Percentiles rank a stretch among this genome's conserved stretches.
These are phyloP conservation scores for Trichocomaceae sp. DNA, from an alignment of 2,329 filamentous ascomycete species.

Conservation along the genomic window DNA sequence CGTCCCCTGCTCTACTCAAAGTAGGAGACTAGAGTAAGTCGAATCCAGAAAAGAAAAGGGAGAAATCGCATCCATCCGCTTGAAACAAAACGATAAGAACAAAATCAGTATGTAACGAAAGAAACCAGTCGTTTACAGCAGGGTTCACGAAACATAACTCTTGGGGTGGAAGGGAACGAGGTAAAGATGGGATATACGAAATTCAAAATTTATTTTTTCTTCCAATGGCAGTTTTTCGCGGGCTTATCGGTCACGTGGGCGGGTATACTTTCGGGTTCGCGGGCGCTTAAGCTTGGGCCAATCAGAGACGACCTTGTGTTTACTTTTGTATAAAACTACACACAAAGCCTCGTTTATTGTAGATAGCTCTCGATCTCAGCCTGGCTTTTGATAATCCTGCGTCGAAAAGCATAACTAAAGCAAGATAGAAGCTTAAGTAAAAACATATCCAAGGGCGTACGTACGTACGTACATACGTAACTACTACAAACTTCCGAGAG, in stretches of 20 bases:
- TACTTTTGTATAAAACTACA: neutral
- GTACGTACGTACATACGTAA: too few relatives aligned
- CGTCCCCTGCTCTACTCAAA: conserved; percentile 2
- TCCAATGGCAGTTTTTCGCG: conserved; percentile 16
- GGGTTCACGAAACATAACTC: conserved; percentile 4
- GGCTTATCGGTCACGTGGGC: conserved; percentile 20
- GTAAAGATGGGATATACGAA: conserved; percentile 15
- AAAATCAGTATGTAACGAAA: conserved; percentile 6
- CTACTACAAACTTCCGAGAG: too few relatives aligned
- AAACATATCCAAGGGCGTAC: too few relatives aligned
- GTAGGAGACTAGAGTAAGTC: conserved; percentile 2
- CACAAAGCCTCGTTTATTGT: too few relatives aligned
- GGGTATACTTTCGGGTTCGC: conserved; percentile 10
- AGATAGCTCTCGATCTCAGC: too few relatives aligned
- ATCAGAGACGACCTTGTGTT: neutral
- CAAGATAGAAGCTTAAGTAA: neutral
- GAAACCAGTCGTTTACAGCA: conserved; percentile 1
- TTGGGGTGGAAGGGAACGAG: conserved; percentile 14
- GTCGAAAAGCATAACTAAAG: too few relatives aligned
- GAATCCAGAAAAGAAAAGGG: neutral
- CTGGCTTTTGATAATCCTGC: neutral
- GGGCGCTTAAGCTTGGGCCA: neutral
- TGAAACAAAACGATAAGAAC: neutral
- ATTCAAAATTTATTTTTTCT: conserved; percentile 19
- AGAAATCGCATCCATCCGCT: conserved; percentile 12